phyloP scores from a whole-genome alignment of 495 filamentous ascomycete genomes.

The Hypomontagnella submonticulosa region DNA sequence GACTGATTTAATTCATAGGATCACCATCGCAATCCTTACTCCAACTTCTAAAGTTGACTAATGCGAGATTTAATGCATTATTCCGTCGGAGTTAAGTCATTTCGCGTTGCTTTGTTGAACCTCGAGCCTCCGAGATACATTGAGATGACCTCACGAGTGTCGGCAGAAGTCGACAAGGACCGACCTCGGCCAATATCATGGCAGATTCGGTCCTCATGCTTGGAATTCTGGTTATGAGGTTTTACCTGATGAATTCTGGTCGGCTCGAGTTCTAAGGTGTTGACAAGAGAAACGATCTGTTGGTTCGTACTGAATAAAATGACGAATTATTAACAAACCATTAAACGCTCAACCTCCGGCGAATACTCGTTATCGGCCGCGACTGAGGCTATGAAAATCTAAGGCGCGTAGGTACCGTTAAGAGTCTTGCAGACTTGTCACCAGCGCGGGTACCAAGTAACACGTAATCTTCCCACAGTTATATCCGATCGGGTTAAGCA shows the following conservation, averaged over 20 bases:
- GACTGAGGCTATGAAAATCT: slow-evolving; percentile 18
- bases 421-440: slow-evolving; percentile 4
- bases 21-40: slow-evolving; percentile 20
- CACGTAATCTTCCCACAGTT: not conserved
- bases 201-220: slow-evolving; percentile 1
- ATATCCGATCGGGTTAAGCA: not conserved
- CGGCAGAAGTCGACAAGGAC: slow-evolving; percentile 10
- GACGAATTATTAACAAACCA: not conserved
- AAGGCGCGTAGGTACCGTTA: slow-evolving; percentile 24
- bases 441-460: not conserved
- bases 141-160: slow-evolving; percentile 15
- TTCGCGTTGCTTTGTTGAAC: slow-evolving; percentile 10
- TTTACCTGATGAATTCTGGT: not conserved
- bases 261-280: not conserved
- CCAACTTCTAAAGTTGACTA: slow-evolving; percentile 14
- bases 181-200: not conserved
- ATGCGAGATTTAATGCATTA: slow-evolving; percentile 10
- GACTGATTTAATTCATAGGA: slow-evolving; percentile 26
- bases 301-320: not conserved
- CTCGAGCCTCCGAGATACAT: slow-evolving; percentile 12
- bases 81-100: slow-evolving; percentile 20
- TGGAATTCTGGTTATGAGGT: not conserved
- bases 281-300: not conserved
- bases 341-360: not conserved
- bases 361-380: not conserved